Evolutionary conservation across 2,329 filamentous ascomycete species (phyloP).

Genomic region (Zarea fungicola): DNA sequence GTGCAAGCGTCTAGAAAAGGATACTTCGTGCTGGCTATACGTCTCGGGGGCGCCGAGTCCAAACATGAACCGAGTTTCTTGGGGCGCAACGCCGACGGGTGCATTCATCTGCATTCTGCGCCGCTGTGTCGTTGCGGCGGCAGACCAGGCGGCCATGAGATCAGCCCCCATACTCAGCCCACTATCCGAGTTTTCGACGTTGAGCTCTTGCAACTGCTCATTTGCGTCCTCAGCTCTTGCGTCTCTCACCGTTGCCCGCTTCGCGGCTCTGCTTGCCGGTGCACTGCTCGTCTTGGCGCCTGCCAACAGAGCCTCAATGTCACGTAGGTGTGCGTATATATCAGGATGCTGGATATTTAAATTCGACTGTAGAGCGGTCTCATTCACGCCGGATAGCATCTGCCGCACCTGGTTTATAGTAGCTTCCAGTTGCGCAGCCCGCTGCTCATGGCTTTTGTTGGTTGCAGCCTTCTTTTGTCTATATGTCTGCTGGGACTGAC

Average conservation of each 20-base stretch:
- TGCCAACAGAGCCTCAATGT: neutral
- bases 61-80: neutral
- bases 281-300: neutral
- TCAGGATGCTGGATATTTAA: neutral
- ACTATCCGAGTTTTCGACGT: no score
- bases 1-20: neutral
- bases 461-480: neutral
- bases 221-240: no score
- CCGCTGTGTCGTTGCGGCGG: no score
- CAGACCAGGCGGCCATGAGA: no score
- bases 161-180: no score
- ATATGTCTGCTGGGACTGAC: neutral
- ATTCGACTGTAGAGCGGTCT: neutral
- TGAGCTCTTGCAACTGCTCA: no score
- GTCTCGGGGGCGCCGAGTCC: neutral
- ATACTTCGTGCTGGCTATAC: neutral
- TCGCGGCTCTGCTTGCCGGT: neutral
- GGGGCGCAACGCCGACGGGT: no score
- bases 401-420: neutral
- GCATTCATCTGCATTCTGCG: no score
- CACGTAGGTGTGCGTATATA: neutral
- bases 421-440: neutral
- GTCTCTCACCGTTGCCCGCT: no score
- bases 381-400: neutral
- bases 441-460: neutral